phyloP scores from a whole-genome alignment of 2,329 filamentous ascomycete species.

The Aspergillus ochraceoroseus region DNA sequence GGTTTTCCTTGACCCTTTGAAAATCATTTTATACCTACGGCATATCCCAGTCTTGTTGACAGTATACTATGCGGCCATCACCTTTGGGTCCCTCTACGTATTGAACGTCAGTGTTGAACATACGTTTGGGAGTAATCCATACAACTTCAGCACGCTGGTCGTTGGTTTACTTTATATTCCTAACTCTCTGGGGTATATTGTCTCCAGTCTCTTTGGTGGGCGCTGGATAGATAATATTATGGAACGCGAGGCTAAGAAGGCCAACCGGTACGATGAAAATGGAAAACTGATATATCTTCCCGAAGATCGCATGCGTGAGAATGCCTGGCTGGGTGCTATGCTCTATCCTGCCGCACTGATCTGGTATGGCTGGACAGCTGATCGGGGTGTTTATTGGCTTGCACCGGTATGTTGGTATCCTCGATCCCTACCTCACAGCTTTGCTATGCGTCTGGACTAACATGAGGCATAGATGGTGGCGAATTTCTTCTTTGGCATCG shows the following conservation, averaged over 20 bases:
- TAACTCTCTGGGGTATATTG: constrained; percentile 65
- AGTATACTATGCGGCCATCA: constrained; percentile 68
- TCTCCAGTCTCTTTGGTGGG: constrained; percentile 64
- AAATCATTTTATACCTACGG: constrained; percentile 64
- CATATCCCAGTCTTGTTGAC: constrained; percentile 69
- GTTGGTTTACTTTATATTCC: constrained; percentile 75
- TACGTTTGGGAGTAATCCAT: constrained; percentile 62
- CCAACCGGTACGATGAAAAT: constrained; percentile 61
- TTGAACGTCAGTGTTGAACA: constrained; percentile 72
- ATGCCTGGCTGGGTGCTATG: constrained; percentile 68
- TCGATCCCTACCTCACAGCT: background rate
- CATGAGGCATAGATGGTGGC: constrained; percentile 48
- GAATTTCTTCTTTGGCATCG: constrained; percentile 69
- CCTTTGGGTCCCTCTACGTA: constrained; percentile 70
- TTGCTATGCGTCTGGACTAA: too few relatives aligned
- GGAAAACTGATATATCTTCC: constrained; percentile 65
- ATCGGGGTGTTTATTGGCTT: constrained; percentile 60
- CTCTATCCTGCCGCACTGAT: constrained; percentile 67
- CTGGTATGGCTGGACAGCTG: constrained; percentile 70
- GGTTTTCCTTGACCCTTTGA: constrained; percentile 66
- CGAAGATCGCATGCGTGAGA: constrained; percentile 78
- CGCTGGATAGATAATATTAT: constrained; percentile 78
- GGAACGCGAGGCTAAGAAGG: constrained; percentile 66
- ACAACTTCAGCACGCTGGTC: constrained; percentile 63
- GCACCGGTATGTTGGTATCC: constrained; percentile 42